A percentile compares a stretch with the other conserved stretches of the same genome.
phyloP scores from a whole-genome alignment of 2,329 filamentous ascomycete species.

The Aspergillus sp. region DNA sequence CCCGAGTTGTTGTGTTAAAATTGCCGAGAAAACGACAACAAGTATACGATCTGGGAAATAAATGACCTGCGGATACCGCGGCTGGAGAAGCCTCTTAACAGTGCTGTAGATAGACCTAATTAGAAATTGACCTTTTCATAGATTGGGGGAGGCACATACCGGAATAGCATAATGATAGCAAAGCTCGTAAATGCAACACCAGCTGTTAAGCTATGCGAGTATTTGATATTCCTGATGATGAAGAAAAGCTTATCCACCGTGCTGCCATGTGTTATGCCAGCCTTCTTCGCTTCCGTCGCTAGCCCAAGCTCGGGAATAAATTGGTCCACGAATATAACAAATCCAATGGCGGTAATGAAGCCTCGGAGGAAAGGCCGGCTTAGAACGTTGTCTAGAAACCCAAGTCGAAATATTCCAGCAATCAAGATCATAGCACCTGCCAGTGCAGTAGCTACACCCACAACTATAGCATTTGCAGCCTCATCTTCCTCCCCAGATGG shows the following conservation, averaged over 20 bases:
- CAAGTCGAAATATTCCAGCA: conserved; percentile 79
- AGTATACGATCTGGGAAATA: conserved; percentile 91
- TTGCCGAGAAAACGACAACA: conserved; percentile 79
- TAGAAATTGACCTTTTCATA: not conserved
- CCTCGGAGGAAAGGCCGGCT: conserved; percentile 89
- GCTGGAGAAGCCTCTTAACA: conserved; percentile 76
- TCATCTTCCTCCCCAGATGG: conserved; percentile 65
- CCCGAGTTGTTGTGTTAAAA: conserved; percentile 71
- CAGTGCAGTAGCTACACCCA: conserved; percentile 83
- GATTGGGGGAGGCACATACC: conserved; percentile 51
- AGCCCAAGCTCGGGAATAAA: conserved; percentile 87
- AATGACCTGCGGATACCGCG: conserved; percentile 74
- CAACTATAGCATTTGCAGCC: conserved; percentile 74
- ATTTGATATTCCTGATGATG: conserved; percentile 63
- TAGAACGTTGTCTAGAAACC: conserved; percentile 91
- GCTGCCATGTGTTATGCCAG: conserved; percentile 72
- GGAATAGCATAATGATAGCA: conserved; percentile 82
- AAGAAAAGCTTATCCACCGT: conserved; percentile 84
- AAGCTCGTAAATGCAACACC: conserved; percentile 78
- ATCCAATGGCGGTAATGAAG: conserved; percentile 95
- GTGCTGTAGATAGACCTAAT: conserved; percentile 55
- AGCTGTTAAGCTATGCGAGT: conserved; percentile 73
- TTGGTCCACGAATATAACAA: conserved; percentile 95
- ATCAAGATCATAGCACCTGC: conserved; percentile 86
- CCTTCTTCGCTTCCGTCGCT: conserved; percentile 60